These are phyloP conservation scores for Fusarium pseudocircinatum DNA, from an alignment of 2,329 filamentous ascomycete species.

Conservation along the genomic window DNA sequence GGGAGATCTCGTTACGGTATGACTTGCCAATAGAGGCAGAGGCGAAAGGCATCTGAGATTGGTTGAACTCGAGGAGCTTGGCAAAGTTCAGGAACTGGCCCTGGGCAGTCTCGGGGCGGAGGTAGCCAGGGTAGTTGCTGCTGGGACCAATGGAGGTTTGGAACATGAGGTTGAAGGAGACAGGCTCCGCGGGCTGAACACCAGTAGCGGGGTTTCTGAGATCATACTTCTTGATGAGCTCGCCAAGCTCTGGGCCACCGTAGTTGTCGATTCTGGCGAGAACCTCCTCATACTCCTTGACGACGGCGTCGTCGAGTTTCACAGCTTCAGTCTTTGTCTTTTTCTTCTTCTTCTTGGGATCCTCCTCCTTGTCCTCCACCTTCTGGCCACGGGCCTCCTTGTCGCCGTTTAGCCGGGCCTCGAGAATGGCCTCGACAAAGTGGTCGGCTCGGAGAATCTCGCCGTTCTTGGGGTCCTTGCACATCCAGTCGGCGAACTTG, in stretches of 20 bases:
- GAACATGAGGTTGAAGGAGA: conserved; percentile 99
- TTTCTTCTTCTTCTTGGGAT: conserved; percentile 83
- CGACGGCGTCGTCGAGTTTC: conserved; percentile 86
- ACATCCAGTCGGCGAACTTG: conserved; percentile 99
- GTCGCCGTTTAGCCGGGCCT: conserved; percentile 86
- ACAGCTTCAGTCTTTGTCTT: conserved; percentile 84
- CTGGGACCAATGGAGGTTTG: conserved; percentile 93
- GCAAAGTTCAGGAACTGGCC: conserved; percentile 98
- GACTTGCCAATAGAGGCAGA: conserved; percentile 98
- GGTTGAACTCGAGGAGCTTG: conserved; percentile 96
- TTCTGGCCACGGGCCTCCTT: conserved; percentile 90
- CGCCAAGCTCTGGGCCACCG: conserved; percentile 83
- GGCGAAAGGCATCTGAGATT: conserved; percentile 94
- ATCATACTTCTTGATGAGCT: conserved; percentile 89
- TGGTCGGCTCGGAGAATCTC: conserved; percentile 97
- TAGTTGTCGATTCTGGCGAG: conserved; percentile 97
- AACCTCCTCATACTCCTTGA: conserved; percentile 89
- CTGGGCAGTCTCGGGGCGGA: conserved; percentile 95
- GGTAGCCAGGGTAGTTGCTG: conserved; percentile 84
- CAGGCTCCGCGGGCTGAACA: conserved; percentile 79
- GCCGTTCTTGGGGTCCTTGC: conserved; percentile 96
- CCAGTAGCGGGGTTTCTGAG: conserved; percentile 88
- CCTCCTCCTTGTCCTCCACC: conserved; percentile 78
- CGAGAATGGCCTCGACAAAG: conserved; percentile 93
- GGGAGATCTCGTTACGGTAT: conserved; percentile 98